A percentile compares a stretch with the other conserved stretches of the same genome.
These are phyloP conservation scores for Solanum pennellii DNA, from an alignment of 257 asterid species.

Conservation along the genomic window DNA sequence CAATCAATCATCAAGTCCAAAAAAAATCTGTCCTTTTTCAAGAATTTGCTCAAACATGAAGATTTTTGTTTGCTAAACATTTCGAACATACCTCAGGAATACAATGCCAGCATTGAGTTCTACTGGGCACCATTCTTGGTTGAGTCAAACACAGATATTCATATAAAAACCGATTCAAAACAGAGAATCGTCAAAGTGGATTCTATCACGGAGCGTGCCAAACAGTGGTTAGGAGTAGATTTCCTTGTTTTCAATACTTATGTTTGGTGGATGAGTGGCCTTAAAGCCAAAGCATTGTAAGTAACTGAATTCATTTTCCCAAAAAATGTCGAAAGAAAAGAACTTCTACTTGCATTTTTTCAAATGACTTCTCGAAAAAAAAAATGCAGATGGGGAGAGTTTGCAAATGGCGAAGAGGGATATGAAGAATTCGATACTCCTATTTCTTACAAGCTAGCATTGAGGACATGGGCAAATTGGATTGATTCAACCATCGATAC, in stretches of 20 bases:
- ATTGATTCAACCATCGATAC: conserved; percentile 73
- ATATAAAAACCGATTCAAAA: conserved; percentile 48
- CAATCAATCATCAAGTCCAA: neutral
- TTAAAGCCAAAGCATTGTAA: conserved; percentile 72
- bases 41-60: neutral
- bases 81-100: conserved; percentile 29
- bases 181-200: conserved; percentile 75
- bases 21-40: neutral
- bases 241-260: conserved; percentile 76
- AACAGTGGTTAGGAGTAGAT: conserved; percentile 73
- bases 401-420: conserved; percentile 74
- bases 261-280: conserved; percentile 96
- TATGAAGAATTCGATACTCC: conserved; percentile 54
- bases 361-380: neutral
- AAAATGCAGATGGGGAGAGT: conserved; percentile 71
- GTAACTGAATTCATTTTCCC: neutral
- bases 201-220: conserved; percentile 74
- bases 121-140: conserved; percentile 88
- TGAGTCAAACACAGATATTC: conserved; percentile 69
- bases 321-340: neutral
- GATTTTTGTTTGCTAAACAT: neutral
- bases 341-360: neutral
- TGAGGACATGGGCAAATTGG: conserved; percentile 97
- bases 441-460: conserved; percentile 56
- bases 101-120: conserved; percentile 73